Evolutionary conservation across 2,329 filamentous ascomycete genomes (phyloP), one percentile per base, ranked within the genome.

Genomic region (Torrubiellomyces zombiae): DNA sequence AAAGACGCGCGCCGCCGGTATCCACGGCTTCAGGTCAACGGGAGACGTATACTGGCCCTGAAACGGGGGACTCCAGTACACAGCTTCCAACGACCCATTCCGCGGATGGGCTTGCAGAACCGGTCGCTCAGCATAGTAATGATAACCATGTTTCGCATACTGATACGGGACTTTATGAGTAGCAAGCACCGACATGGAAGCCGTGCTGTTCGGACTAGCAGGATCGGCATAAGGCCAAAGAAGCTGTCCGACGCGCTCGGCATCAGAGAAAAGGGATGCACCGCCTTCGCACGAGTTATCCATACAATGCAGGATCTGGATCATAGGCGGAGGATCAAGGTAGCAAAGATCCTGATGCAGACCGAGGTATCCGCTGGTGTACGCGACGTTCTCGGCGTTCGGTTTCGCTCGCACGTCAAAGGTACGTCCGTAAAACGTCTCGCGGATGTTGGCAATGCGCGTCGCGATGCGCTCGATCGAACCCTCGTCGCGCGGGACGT

Each of bases 291-390:
- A 75, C 2, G 72, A 75, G 40, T 91, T 92, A 33, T 77, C 67
- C 20, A 95, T 60, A 42, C 83, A 94, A 52, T 95, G 89, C 4
- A 95, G 67, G 14, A 95, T 58, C 50, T 98, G 86, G 25, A 89
- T 68, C 16, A 75, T 71, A 0, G 86, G 86, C 3, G 80, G 72
- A 25, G 80, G 67, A 9, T 65, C 55, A 51, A 89, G 75, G 53
- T 95, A 95, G 28, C 94, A 62, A 20, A 95, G 63, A 45, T 95
- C 89, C 68, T 93, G 89, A 53, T 98, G 89, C 23, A 94, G 72
- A 10, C 79, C 80, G 2, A 95, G 69, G 41, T 74, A 75, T 24
- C 75, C 64, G 41, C 67, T 75, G 1, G 86, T 94, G 53, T 95
- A 83, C 7, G 89, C 86, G 4, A 94, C 79, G 45, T 95, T 95